Evolutionary conservation across 176 grass and related monocot species (phyloP).

Genomic region (Oryza meyeriana): DNA sequence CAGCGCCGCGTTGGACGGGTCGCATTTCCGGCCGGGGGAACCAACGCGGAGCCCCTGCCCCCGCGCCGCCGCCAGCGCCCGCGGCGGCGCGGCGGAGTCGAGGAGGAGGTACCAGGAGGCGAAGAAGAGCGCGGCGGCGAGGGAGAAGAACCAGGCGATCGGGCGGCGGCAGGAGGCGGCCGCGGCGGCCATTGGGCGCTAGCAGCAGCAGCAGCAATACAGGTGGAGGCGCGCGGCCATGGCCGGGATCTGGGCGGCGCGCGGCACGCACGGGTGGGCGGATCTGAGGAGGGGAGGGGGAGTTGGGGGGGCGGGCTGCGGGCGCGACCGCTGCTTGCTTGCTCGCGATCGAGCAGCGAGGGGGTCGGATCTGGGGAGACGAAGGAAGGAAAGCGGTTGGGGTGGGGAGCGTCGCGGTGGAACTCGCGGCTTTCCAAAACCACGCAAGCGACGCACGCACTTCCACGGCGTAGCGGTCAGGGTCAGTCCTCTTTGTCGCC

Average conservation of each 20-base stretch:
- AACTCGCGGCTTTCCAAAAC: not conserved
- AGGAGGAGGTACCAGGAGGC: slow-evolving; percentile 67
- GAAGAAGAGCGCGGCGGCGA: slow-evolving; percentile 54
- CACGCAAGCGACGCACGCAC: slow-evolving; percentile 11
- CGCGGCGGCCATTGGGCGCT: slow-evolving; percentile 26
- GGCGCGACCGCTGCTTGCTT: not conserved
- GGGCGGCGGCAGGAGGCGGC: slow-evolving; percentile 36
- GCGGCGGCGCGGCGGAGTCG: slow-evolving; percentile 29
- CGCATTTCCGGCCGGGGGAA: slow-evolving; percentile 30
- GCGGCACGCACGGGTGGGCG: not conserved
- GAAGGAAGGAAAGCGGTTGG: not conserved
- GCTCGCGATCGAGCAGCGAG: not conserved
- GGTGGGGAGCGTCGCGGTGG: not conserved
- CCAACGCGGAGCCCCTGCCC: not conserved
- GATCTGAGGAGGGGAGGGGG: slow-evolving; percentile 29
- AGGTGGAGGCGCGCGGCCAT: slow-evolving; percentile 24
- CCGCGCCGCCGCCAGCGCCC: not conserved
- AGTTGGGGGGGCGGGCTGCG: not conserved
- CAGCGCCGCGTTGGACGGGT: slow-evolving; percentile 51
- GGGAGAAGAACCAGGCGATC: slow-evolving; percentile 45
- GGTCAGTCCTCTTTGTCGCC: not conserved
- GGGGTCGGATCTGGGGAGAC: slow-evolving; percentile 23
- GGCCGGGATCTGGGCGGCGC: slow-evolving; percentile 9
- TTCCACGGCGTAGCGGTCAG: not conserved
- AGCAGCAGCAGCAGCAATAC: slow-evolving; percentile 13